These are phyloP conservation scores for Cunninghamia lanceolata DNA, from an alignment of 75 land plant species.

Conservation along the genomic window DNA sequence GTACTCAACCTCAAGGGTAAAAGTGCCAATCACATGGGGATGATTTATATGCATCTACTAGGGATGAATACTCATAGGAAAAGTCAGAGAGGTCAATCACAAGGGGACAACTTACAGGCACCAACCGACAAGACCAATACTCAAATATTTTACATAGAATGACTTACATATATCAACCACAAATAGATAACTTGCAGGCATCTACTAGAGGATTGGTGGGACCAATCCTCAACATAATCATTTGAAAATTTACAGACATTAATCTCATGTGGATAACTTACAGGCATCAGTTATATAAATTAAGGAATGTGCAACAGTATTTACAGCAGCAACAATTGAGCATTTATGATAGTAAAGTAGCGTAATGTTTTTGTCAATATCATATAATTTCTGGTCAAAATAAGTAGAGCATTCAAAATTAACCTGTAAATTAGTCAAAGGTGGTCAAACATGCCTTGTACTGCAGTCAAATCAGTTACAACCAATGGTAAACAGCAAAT, in stretches of 20 bases:
- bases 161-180: neutral
- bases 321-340: neutral
- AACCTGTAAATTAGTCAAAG: neutral
- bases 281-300: neutral
- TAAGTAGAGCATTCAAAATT: neutral
- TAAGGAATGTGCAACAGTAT: neutral
- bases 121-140: neutral
- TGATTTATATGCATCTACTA: neutral
- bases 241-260: neutral
- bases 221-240: neutral
- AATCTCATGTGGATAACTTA: neutral
- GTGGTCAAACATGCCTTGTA: neutral
- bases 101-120: neutral
- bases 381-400: neutral
- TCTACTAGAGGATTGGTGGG: neutral
- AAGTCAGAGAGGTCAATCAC: neutral
- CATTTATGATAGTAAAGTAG: neutral
- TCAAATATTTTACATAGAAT: neutral
- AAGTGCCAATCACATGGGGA: too few species aligned
- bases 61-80: neutral
- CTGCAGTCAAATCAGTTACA: neutral
- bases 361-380: neutral
- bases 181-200: neutral
- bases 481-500: neutral
- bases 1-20: too few species aligned